A percentile compares a stretch with the other conserved stretches of the same genome.
These are phyloP conservation scores for Aspergillus sp. DNA, from an alignment of 2,329 filamentous ascomycete genomes.

Conservation along the genomic window DNA sequence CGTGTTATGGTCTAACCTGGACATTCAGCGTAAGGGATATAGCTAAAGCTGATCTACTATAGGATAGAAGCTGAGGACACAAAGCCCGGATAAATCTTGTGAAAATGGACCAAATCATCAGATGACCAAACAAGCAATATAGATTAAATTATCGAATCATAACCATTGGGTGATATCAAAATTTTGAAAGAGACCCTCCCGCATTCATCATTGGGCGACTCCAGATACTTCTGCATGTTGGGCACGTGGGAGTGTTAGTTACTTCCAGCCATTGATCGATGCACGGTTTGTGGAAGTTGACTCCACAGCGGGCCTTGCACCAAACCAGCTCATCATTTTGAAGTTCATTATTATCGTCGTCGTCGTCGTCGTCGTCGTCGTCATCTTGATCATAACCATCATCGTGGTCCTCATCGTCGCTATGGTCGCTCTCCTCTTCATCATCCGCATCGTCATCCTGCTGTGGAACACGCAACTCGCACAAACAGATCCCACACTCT, in stretches of 20 bases:
- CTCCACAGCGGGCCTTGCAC: constrained; percentile 22
- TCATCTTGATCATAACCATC: background rate
- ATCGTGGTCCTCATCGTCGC: background rate
- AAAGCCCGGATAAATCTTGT: too few relatives aligned
- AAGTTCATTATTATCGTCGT: background rate
- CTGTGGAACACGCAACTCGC: background rate
- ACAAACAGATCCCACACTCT: constrained; percentile 7
- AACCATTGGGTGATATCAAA: too few relatives aligned
- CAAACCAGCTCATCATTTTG: constrained; percentile 11
- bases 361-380: too few relatives aligned
- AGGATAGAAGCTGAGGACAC: too few relatives aligned
- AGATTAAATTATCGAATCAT: too few relatives aligned
- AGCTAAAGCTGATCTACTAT: too few relatives aligned
- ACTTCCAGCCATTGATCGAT: constrained; percentile 18
- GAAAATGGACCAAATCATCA: too few relatives aligned
- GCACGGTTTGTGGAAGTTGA: constrained; percentile 21
- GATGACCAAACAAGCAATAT: too few relatives aligned
- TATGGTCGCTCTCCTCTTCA: background rate
- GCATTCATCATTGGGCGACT: background rate
- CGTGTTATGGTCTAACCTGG: too few relatives aligned
- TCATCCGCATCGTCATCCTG: background rate
- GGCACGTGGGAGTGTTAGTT: constrained; percentile 11
- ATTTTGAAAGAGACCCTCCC: too few relatives aligned
- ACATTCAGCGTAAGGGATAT: too few relatives aligned
- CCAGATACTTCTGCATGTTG: constrained; percentile 17